phyloP scores from a whole-genome alignment of 306 rosid species.

The Vachellia collinsii region DNA sequence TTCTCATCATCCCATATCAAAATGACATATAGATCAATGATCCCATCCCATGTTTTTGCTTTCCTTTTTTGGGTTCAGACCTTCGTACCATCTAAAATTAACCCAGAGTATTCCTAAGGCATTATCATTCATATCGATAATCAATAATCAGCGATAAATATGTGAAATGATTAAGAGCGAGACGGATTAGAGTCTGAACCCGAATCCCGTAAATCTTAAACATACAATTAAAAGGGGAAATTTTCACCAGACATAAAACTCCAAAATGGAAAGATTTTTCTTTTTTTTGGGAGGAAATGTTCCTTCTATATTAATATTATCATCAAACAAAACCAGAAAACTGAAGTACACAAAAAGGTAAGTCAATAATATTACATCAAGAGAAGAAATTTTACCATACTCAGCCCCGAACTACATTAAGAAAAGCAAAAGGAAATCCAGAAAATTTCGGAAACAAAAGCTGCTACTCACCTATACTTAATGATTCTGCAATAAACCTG shows the following conservation, averaged over 20 bases:
- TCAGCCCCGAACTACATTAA: constrained; percentile 25
- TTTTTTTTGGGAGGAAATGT: too few species aligned
- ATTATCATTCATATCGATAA: neutral
- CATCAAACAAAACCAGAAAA: constrained; percentile 25
- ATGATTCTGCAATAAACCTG: constrained; percentile 19
- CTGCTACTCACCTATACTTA: constrained; percentile 42
- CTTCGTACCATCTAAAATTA: neutral
- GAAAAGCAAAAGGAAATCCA: neutral
- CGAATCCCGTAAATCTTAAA: constrained; percentile 4
- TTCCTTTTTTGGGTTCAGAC: neutral
- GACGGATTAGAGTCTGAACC: neutral
- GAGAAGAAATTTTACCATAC: constrained; percentile 11
- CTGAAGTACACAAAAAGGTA: constrained; percentile 25
- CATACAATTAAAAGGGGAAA: neutral
- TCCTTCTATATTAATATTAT: constrained; percentile 9
- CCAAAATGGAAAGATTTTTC: constrained; percentile 30
- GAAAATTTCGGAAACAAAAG: constrained; percentile 28
- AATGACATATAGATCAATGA: neutral
- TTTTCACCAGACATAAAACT: constrained; percentile 19
- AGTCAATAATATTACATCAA: neutral
- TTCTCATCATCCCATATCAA: neutral
- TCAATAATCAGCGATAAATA: neutral
- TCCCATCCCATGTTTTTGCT: neutral
- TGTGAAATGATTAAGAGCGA: neutral
- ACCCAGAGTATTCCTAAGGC: neutral